Conservation (phyloP, 371 early-diverging fungal genomes). For the Conidiobolus incongruus region DNA sequence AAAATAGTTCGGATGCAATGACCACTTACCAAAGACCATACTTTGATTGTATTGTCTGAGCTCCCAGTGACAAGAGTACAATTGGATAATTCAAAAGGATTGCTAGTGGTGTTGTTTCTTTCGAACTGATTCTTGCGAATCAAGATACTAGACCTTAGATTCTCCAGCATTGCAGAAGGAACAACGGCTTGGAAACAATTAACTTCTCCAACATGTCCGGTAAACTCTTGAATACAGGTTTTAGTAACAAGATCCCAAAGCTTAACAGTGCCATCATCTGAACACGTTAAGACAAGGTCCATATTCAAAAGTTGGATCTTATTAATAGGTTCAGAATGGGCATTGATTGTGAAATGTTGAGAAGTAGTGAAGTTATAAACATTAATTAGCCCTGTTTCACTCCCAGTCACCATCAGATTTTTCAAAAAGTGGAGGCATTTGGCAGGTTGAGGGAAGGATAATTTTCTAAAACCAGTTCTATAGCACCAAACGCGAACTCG, state of each 20-base stretch:
- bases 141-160: conserved; percentile 4
- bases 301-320: conserved; percentile 51
- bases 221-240: conserved; percentile 34
- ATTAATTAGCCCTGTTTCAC: conserved; percentile 67
- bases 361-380: conserved; percentile 78
- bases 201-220: conserved; percentile 64
- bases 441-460: conserved; percentile 65
- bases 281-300: conserved; percentile 42
- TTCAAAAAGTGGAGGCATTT: conserved; percentile 66
- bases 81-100: not conserved
- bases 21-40: conserved; percentile 63
- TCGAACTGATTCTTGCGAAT: conserved; percentile 7
- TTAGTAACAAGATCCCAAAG: conserved; percentile 63
- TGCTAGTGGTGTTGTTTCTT: conserved; percentile 7
- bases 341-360: conserved; percentile 47
- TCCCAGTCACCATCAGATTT: conserved; percentile 51
- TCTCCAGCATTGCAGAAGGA: conserved; percentile 5
- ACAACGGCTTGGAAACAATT: conserved; percentile 20
- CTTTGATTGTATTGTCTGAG: conserved; percentile 72
- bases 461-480: conserved; percentile 67
- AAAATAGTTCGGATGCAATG: conserved; percentile 58
- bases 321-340: conserved; percentile 75
- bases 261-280: conserved; percentile 58
- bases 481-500: conserved; percentile 95
- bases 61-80: conserved; percentile 51